Evolutionary conservation across 2,329 filamentous ascomycete species (phyloP).

Genomic region (Fusarium buharicum): DNA sequence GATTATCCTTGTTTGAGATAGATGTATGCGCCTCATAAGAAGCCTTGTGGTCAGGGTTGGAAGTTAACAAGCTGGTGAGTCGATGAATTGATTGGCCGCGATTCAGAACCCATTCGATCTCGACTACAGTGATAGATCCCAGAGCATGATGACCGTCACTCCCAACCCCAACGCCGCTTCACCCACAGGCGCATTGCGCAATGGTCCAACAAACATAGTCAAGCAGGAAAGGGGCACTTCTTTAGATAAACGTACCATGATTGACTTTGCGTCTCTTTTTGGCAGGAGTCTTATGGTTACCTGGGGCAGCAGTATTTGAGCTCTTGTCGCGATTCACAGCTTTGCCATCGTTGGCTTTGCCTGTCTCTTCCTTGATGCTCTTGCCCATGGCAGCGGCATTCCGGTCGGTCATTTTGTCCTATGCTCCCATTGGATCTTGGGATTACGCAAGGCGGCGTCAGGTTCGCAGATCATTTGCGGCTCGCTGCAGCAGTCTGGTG

Average conservation of each 20-base stretch:
- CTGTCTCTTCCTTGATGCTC: conserved; percentile 45
- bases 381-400: conserved; percentile 49
- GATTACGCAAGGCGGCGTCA: conserved; percentile 48
- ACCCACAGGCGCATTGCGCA: conserved; percentile 14
- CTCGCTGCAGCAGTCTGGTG: conserved; percentile 43
- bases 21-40: conserved; percentile 24
- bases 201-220: neutral
- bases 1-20: conserved; percentile 38
- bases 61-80: conserved; percentile 21
- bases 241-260: conserved; percentile 72
- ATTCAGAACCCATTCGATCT: conserved; percentile 18
- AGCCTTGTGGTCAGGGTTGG: conserved; percentile 8
- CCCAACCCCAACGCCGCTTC: conserved; percentile 10
- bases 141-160: conserved; percentile 19
- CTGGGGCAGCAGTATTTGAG: conserved; percentile 40
- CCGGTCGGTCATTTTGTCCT: conserved; percentile 50
- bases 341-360: conserved; percentile 46
- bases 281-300: conserved; percentile 69
- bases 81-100: conserved; percentile 28
- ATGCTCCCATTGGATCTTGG: conserved; percentile 49
- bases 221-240: neutral
- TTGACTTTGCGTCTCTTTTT: conserved; percentile 92
- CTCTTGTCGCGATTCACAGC: conserved; percentile 47
- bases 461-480: conserved; percentile 49
- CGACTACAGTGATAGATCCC: conserved; percentile 26